Evolutionary conservation across 148 eudicot species (phyloP).

Genomic region (Diospyros lotus): DNA sequence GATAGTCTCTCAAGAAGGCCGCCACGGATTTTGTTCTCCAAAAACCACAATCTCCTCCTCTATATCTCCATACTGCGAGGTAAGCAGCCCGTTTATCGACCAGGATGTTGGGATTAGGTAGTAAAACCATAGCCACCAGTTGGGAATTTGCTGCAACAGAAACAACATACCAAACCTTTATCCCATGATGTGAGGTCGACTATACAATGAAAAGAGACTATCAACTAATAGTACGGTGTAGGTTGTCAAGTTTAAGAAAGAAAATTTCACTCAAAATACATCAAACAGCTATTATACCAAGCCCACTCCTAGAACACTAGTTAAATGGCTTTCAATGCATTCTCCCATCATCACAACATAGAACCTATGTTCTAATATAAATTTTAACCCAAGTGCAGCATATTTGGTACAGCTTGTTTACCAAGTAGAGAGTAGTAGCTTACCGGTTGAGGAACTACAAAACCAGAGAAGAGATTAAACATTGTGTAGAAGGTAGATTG

Average conservation of each 20-base stretch:
- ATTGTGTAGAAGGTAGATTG: slow-evolving; percentile 50
- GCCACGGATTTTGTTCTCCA: slow-evolving; percentile 39
- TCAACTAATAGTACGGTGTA: no score
- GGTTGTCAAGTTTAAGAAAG: no score
- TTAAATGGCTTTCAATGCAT: no score
- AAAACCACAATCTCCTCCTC: slow-evolving; percentile 32
- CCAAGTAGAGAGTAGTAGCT: slow-evolving; percentile 19
- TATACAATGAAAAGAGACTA: no score
- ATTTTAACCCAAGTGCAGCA: not conserved
- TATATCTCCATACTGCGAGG: slow-evolving; percentile 75
- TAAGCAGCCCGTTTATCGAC: slow-evolving; percentile 52
- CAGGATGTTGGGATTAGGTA: slow-evolving; percentile 66
- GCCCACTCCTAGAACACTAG: no score
- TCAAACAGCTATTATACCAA: no score
- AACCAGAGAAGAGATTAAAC: slow-evolving; percentile 67
- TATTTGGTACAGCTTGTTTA: not conserved
- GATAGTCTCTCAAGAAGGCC: slow-evolving; percentile 54
- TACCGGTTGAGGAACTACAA: slow-evolving; percentile 63
- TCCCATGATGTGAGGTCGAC: no score
- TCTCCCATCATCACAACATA: no score
- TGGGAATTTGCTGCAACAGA: slow-evolving; percentile 56
- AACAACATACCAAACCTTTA: no score
- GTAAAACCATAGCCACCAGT: slow-evolving; percentile 79
- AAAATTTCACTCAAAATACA: no score
- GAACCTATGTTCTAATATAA: no score